Evolutionary conservation across 2,329 filamentous ascomycete species (phyloP), one percentile per base, ranked within the genome.

Genomic region (Orbilia oligospora): DNA sequence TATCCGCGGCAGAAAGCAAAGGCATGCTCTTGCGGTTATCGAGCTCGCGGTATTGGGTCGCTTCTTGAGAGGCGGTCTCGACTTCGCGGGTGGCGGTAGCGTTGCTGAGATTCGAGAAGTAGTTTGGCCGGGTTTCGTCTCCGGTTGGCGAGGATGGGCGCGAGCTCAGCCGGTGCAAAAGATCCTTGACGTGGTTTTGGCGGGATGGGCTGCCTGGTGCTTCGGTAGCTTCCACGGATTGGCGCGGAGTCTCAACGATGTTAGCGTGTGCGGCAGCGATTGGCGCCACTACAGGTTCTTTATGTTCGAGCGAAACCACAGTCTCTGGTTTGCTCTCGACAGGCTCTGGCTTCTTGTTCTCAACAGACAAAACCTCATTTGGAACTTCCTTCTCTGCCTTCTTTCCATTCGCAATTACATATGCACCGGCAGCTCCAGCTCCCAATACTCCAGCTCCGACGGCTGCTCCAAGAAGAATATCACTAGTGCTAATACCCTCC

Each of bases 21-120:
- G 73, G 73, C 30, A 77, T 36, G 36, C 73, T 77, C 73, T 77
- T 77, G 63, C 73, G 73, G 67, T 77, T 77, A 67, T 77, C 73
- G 51, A 71, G 58, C 18, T 77, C 73, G 41, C 66, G 51, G 61
- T 71, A 77, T 38, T 61, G 33, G 2, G 58, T 20, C n/a, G 58
- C 58, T 12, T 53, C 51, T 14, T 27, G 20, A n/a, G 73, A 18
- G 3, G 71, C 33, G n/a, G 56, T 20, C n/a, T 65, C 48, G n/a
- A 41, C 33, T 41, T 61, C 67, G n/a, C 73, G 66, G 30, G 66
- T 61, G n/a, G 66, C 73, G 10, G 44, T 22, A 22, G 67, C 44
- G 20, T 67, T 68, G 44, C 58, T 68, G 44, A 71, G 56, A n/a
- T 51, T 71, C 5, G 56, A 48, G 38, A 77, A 77, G 58, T 77